phyloP scores from a whole-genome alignment of 192 early-diverging fungal genomes.

The Allomyces javanicus region DNA sequence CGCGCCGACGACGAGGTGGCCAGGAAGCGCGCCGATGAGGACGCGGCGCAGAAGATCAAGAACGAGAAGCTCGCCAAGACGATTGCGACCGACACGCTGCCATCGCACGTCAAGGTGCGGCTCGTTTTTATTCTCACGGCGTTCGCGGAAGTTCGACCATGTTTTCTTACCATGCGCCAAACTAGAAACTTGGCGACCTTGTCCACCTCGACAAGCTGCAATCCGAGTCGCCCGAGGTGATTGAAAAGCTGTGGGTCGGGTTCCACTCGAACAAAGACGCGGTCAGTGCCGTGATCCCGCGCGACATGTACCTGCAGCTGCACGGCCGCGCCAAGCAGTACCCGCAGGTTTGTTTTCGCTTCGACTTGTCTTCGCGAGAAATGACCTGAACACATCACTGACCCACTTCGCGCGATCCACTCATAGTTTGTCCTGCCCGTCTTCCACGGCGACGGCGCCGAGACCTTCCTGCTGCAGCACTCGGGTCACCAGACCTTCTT shows the following conservation, averaged over 20 bases:
- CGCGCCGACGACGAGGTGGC: too few species aligned
- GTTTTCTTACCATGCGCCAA: too few species aligned
- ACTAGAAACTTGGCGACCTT: constrained; percentile 22
- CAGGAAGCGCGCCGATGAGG: constrained; percentile 1
- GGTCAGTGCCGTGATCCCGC: constrained; percentile 43
- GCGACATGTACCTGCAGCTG: constrained; percentile 34
- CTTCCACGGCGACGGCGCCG: constrained; percentile 55
- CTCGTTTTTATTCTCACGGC: background rate
- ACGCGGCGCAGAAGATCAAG: constrained; percentile 10
- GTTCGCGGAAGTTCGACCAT: too few species aligned
- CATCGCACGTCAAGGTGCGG: constrained; percentile 14
- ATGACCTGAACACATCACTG: background rate
- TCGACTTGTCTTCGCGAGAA: background rate
- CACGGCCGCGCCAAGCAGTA: constrained; percentile 24
- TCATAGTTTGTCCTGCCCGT: constrained; percentile 66
- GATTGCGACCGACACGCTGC: constrained; percentile 3
- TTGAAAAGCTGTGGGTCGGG: constrained; percentile 49
- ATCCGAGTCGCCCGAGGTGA: constrained; percentile 15
- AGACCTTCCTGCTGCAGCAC: constrained; percentile 74
- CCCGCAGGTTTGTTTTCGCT: constrained; percentile 32
- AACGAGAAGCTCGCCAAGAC: constrained; percentile 2
- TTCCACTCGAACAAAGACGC: constrained; percentile 41
- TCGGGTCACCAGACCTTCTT: constrained; percentile 67
- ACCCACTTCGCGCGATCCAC: background rate
- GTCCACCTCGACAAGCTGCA: constrained; percentile 27